Base-by-base conservation (phyloP, 2,329 filamentous ascomycete species). In the Calonectria hongkongensis region DNA sequence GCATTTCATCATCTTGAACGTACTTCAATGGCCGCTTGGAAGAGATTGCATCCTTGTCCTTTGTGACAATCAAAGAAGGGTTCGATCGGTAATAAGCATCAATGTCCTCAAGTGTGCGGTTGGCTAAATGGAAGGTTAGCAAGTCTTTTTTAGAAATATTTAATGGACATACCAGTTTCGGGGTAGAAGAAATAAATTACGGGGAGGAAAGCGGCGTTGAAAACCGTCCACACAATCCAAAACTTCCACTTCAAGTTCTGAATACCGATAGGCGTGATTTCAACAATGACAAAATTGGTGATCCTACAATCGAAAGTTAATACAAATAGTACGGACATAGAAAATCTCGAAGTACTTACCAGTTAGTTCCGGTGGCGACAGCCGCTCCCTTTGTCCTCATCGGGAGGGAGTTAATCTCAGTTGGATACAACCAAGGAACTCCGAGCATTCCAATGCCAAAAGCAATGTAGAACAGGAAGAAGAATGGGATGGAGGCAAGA, bases 201-300 rank as follows among this genome's bases (percentile, higher is more conserved):
- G 0, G 86, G 87, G 6, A 89, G 28, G 65, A 88, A 88, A 4
- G 83, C 74, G 56, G 85, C 83, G 77, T 87, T 88, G 68, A 89
- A 85, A 16, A 87, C 83, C 2, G 86, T 84, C 83, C 86, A 91
- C 66, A 90, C 85, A 41, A 90, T 85, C 81, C 86, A 90, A 78
- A 88, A 90, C 47, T 84, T 85, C 84, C 87, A 90, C 1, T 85
- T 85, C 0, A 90, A 82, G 25, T 86, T 87, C 21, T 85, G 79
- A 63, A 84, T 84, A 4, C 80, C 82, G 13, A 81, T 79, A 0
- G 84, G 83, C 0, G 83, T 85, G 64, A 85, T 82, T 60, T 84
- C 76, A 18, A 84, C 83, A 13, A 84, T 72, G 15, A 80, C 74
- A 15, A 78, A 79, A 41, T 80, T 80, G 47, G 74, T 78, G 27